Conservation (phyloP, 106 monocot species). For the Dioscorea alata region DNA sequence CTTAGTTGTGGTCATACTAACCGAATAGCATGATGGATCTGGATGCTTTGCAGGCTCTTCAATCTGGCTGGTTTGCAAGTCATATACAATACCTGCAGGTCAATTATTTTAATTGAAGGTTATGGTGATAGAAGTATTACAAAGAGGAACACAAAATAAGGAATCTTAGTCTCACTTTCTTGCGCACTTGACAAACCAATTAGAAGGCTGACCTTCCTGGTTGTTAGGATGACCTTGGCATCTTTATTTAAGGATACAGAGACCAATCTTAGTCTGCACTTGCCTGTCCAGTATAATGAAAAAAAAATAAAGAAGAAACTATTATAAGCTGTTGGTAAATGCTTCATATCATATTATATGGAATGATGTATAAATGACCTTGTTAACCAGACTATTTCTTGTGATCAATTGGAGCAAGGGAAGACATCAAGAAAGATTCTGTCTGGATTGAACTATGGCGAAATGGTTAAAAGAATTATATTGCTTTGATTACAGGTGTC, state of each 20-base stretch:
- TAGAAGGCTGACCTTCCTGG: conserved; percentile 46
- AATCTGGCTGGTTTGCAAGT: conserved; percentile 16
- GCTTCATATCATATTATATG: no score
- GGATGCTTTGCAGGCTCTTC: conserved; percentile 16
- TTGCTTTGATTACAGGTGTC: no score
- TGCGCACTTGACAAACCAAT: conserved; percentile 34
- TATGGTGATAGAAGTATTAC: background rate
- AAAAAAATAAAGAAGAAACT: background rate
- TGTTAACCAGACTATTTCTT: no score
- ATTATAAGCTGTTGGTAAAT: no score
- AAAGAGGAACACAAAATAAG: background rate
- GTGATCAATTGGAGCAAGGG: no score
- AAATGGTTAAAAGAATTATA: no score
- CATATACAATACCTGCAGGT: conserved; percentile 42
- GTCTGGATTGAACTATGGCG: no score
- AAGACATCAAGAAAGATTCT: no score
- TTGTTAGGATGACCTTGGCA: conserved; percentile 40
- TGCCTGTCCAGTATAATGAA: conserved; percentile 26
- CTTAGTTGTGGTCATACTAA: conserved; percentile 44
- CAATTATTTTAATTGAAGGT: background rate
- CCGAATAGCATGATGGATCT: conserved; percentile 19
- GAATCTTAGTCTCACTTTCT: conserved; percentile 37
- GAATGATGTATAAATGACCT: no score
- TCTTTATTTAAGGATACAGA: conserved; percentile 33
- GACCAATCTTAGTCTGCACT: conserved; percentile 44